phyloP scores from a whole-genome alignment of 345 rosid genomes.

The Kandelia obovata region DNA sequence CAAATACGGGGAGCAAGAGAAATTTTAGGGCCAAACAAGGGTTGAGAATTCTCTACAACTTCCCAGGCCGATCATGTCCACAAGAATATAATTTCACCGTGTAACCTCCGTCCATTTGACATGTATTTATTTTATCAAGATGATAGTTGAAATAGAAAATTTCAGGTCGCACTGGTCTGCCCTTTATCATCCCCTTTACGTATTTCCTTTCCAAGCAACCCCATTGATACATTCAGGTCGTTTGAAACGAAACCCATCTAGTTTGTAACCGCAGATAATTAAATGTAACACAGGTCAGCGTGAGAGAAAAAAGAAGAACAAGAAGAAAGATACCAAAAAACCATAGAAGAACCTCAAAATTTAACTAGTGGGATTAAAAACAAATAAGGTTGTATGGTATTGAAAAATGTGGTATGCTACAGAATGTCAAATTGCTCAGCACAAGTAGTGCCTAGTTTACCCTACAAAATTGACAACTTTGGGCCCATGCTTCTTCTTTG shows the following conservation, averaged over 20 bases:
- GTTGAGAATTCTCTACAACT: slow-evolving; percentile 27
- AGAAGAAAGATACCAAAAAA: too few species aligned
- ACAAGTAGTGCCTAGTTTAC: slow-evolving; percentile 5
- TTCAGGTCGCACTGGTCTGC: background rate
- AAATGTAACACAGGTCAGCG: too few species aligned
- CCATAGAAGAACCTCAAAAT: too few species aligned
- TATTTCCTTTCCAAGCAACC: too few species aligned
- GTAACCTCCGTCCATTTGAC: background rate
- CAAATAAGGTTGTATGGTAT: too few species aligned
- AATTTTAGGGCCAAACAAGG: slow-evolving; percentile 37
- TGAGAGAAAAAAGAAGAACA: too few species aligned
- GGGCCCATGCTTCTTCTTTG: slow-evolving; percentile 54
- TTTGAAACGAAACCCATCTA: too few species aligned
- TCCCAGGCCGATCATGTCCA: slow-evolving; percentile 23
- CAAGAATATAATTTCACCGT: slow-evolving; percentile 4
- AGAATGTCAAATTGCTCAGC: background rate
- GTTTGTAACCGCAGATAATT: too few species aligned
- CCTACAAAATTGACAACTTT: slow-evolving; percentile 74
- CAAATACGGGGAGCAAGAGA: slow-evolving; percentile 36
- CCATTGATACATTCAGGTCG: too few species aligned
- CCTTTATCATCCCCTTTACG: too few species aligned
- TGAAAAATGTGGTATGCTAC: background rate
- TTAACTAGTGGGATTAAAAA: too few species aligned
- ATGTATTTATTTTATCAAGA: background rate
- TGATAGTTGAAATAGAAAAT: background rate